These are phyloP conservation scores for Solanum lycopersicoides DNA, from an alignment of 257 asterid genomes.

Conservation along the genomic window DNA sequence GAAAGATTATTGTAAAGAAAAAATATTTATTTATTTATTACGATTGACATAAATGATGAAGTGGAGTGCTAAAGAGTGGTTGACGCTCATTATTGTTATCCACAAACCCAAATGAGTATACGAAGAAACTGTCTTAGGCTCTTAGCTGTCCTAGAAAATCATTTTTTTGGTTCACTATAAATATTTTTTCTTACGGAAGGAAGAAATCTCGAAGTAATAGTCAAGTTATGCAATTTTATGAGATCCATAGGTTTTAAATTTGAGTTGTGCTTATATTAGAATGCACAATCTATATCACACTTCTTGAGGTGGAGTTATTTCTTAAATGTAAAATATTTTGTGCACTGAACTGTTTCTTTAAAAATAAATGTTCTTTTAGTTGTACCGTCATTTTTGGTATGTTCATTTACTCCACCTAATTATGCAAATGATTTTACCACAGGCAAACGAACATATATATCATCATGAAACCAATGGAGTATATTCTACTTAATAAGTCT, in stretches of 20 bases:
- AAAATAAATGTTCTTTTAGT: not conserved
- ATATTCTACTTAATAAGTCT: not conserved
- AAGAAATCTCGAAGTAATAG: no score
- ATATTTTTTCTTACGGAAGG: accelerated
- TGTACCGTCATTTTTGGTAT: not conserved
- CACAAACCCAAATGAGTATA: not conserved
- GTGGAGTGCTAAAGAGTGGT: not conserved
- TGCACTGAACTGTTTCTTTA: accelerated
- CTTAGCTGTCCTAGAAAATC: not conserved
- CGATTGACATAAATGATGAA: not conserved
- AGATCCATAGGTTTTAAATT: not conserved
- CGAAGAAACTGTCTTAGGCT: not conserved
- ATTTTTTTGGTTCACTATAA: not conserved
- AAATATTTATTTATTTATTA: not conserved
- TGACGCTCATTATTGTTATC: not conserved
- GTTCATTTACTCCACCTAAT: not conserved
- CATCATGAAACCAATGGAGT: not conserved
- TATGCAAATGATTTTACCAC: not conserved
- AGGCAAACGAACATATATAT: not conserved
- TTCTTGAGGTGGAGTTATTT: no score
- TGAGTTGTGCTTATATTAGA: accelerated
- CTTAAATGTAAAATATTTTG: accelerated
- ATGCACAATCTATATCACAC: not conserved
- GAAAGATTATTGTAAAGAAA: not conserved
- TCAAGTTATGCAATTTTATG: no score